Evolutionary conservation across 768 basidiomycete species (phyloP).

Genomic region (Inosperma sp.): DNA sequence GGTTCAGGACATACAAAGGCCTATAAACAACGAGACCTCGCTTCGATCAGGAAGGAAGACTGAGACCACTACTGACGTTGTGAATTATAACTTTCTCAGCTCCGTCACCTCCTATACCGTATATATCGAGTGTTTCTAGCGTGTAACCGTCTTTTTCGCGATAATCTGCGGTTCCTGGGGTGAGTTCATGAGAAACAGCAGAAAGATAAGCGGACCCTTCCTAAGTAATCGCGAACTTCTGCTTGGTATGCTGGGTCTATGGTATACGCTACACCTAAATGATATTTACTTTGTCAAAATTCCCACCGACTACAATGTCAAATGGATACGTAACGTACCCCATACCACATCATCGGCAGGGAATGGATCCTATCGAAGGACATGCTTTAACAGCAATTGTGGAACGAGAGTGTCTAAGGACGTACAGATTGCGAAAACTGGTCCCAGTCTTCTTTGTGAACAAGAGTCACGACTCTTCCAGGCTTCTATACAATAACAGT

Average conservation of each 20-base stretch:
- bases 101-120: conserved; percentile 50
- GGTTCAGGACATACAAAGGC: conserved; percentile 42
- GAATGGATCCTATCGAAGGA: conserved; percentile 50
- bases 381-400: background rate
- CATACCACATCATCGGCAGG: conserved; percentile 78
- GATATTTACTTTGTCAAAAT: background rate
- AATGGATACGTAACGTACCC: conserved; percentile 47
- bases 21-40: conserved; percentile 28
- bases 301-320: background rate
- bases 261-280: conserved; percentile 73
- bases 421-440: conserved; percentile 62
- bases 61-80: conserved; percentile 35
- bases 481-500: conserved; percentile 48
- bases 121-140: conserved; percentile 70
- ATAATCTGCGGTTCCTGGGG: conserved; percentile 50
- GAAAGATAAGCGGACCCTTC: conserved; percentile 35
- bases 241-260: conserved; percentile 73
- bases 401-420: background rate
- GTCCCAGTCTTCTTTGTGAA: conserved; percentile 88
- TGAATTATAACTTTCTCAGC: conserved; percentile 52
- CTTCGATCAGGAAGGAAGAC: background rate
- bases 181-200: background rate
- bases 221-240: conserved; percentile 81
- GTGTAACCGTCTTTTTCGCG: conserved; percentile 95
- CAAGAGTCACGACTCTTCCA: conserved; percentile 85